Evolutionary conservation across 2,329 filamentous ascomycete genomes (phyloP), one percentile per base, ranked within the genome.

Genomic region (Neurospora sp.): DNA sequence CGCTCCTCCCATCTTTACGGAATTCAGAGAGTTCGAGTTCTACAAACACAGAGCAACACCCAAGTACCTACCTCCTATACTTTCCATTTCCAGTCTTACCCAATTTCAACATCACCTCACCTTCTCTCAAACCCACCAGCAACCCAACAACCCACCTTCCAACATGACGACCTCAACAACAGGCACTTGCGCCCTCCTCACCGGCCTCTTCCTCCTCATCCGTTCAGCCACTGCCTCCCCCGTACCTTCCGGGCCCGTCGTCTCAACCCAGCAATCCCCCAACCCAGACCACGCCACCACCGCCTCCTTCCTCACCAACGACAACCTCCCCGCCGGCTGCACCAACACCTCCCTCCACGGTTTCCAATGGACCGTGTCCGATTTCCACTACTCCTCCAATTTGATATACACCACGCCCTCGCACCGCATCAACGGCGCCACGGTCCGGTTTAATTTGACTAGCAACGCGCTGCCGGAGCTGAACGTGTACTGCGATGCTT

Each of bases 371-470:
- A 77, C 75, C 0, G 73, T 84, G 42, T 72, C 78, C 66, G 74
- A 79, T 76, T 82, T 85, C 72, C 79, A 81, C 75, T 84, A 78
- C 78, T 78, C 81, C 74, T 79, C 80, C 11, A 78, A 75, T 13
- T 81, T 82, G 75, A 76, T 76, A 73, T 83, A 83, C 78, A 78
- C 78, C n/a, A 84, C 81, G 11, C 82, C 83, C 0, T 77, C 82
- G 6, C 82, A 84, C 77, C 80, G 83, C 71, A 80, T 80, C 73
- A 78, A 79, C 7, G 78, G 75, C 74, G 83, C 82, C 69, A 77
- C 77, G 70, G 79, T 83, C 70, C 76, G 77, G 74, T 85, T 85
- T 77, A 82, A 79, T 70, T 77, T 84, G 28, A 75, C 76, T 66
- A 84, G 83, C 79, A 75, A 78, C 8, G 80, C 76, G 23, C 71